Evolutionary conservation across 805 yeast genomes (phyloP).

Genomic region (Wickerhamomyces strasburgensis): DNA sequence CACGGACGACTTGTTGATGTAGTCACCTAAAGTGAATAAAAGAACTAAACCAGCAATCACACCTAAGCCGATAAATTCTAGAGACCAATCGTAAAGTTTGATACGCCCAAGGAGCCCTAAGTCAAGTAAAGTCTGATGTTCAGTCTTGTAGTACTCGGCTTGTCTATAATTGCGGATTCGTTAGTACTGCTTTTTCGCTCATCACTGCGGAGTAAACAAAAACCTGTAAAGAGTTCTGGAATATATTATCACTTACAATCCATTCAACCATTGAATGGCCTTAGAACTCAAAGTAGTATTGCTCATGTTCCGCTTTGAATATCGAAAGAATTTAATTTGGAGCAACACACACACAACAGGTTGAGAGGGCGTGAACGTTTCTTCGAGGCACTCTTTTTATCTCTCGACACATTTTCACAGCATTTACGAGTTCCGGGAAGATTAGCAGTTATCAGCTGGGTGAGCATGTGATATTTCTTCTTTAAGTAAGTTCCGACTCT

Average conservation of each 20-base stretch:
- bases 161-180: constrained; percentile 2
- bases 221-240: no score
- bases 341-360: no score
- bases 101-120: constrained; percentile 60
- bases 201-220: no score
- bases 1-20: constrained; percentile 53
- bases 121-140: constrained; percentile 48
- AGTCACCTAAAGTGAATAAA: constrained; percentile 54
- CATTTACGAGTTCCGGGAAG: background rate
- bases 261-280: no score
- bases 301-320: no score
- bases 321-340: no score
- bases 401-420: no score
- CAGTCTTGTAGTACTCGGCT: constrained; percentile 25
- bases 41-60: constrained; percentile 45
- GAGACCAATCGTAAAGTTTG: constrained; percentile 63
- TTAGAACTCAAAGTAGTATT: no score
- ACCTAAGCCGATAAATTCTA: constrained; percentile 56
- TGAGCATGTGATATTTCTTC: no score
- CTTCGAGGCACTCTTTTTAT: no score
- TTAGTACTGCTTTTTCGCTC: background rate
- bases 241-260: no score
- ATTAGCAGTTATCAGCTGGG: background rate
- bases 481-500: background rate
- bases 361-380: no score